Base-by-base conservation (phyloP, 2,329 filamentous ascomycete species). In the Verticillium nonalfalfae region DNA sequence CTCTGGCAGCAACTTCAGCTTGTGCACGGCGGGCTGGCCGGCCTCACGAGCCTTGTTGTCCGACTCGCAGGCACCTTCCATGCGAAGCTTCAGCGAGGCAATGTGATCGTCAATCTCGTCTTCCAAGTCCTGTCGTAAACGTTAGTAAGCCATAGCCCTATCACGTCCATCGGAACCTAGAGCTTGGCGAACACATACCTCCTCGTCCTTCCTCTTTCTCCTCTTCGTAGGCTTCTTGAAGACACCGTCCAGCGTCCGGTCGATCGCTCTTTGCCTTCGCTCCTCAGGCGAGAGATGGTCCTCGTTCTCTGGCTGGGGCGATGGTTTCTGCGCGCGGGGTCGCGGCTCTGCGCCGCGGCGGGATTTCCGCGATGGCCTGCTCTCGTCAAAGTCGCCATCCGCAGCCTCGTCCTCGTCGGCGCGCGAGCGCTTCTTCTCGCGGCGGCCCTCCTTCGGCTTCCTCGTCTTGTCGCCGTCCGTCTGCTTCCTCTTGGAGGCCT, bases 1-100 rank as follows among this genome's bases (percentile, higher is more conserved):
- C 73, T 97, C 90, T 1, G 94, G 93, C 15, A 99, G 86, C 67
- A 99, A 89, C 77, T 93, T 93, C 56, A 99, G 85, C 79, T 99
- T 99, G 78, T 96, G 89, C 63, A 93, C 86, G 35, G 95, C 95
- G 0, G 94, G 92, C 70, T 91, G 83, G 66, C 90, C 88, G 58
- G 87, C 83, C 66, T 90, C 85, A 68, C 95, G 93, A 45, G 91
- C 92, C 60, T 87, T 80, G 68, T 94, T 93, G 75, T 99, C 95
- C 40, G 87, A 85, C 74, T 93, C 86, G 63, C 94, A 97, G 15
- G 95, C 95, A 66, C 87, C 84, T 67, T 95, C 93, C 93, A 99
- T 99, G 61, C 88, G 87, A 60, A 90, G 83, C 71, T 95, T 95
- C 73, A 99, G 89, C 57, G 89, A 83, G 61, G 91, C 91, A 65